These are phyloP conservation scores for Populus hybrid DNA, from an alignment of 441 rosid genomes.

Conservation along the genomic window DNA sequence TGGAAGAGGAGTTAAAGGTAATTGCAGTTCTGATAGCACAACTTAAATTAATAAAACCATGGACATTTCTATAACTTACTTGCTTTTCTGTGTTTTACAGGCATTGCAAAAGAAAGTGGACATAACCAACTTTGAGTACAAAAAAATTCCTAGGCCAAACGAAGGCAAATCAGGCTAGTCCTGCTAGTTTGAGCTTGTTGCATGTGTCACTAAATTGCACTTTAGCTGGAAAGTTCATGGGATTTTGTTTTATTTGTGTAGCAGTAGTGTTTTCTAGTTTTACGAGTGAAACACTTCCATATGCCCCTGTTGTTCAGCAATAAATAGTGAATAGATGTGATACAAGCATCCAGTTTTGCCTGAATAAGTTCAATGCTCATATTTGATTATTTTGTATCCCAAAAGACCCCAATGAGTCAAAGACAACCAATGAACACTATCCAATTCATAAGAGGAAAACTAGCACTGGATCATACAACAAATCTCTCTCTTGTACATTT, in stretches of 20 bases:
- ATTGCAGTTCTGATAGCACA: background rate
- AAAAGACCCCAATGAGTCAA: background rate
- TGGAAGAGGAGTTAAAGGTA: slow-evolving; percentile 91
- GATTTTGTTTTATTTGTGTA: background rate
- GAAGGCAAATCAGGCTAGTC: background rate
- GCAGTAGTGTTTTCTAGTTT: background rate
- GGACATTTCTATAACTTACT: background rate
- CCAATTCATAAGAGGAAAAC: background rate
- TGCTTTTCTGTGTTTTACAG: slow-evolving; percentile 29
- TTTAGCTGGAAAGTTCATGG: background rate
- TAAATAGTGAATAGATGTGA: background rate
- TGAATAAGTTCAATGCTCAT: background rate
- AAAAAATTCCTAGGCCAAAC: slow-evolving; percentile 16
- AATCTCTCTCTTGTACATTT: background rate
- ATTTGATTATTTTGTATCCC: background rate
- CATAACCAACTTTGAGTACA: slow-evolving; percentile 70
- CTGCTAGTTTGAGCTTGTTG: background rate
- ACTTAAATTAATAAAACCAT: background rate
- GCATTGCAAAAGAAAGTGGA: slow-evolving; percentile 75
- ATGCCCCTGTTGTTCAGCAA: background rate
- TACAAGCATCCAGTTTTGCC: background rate
- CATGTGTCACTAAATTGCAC: background rate
- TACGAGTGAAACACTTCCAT: background rate
- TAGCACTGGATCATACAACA: background rate
- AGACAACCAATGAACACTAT: background rate